Conservation (phyloP, 352 stramenopile genomes). For the Phytophthora fragariaefolia region DNA sequence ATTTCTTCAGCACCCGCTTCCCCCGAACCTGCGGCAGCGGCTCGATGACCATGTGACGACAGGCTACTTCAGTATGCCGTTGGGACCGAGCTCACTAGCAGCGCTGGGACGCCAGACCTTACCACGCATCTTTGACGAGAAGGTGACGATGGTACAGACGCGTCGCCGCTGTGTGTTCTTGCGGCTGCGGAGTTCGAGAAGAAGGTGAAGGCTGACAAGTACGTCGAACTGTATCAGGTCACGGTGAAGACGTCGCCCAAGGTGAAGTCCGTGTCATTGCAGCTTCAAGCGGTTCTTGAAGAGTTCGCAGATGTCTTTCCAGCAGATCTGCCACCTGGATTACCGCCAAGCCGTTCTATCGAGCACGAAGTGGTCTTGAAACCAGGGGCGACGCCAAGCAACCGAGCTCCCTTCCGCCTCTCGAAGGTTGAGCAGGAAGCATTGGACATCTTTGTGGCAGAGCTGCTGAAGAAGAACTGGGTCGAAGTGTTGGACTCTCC, state of each 20-base stretch:
- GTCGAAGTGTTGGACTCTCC: neutral
- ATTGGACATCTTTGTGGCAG: constrained; percentile 2
- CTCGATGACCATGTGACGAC: neutral
- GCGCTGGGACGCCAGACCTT: neutral
- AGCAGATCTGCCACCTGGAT: neutral
- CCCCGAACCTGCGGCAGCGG: neutral
- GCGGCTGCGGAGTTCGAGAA: neutral
- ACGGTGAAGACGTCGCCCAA: neutral
- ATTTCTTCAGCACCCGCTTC: neutral
- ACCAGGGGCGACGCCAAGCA: neutral
- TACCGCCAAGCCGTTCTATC: neutral
- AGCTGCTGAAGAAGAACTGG: constrained; percentile 6
- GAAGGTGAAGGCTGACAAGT: neutral
- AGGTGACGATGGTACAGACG: neutral
- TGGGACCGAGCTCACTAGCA: constrained; percentile 5
- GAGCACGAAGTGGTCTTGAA: constrained; percentile 3
- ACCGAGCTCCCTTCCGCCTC: neutral
- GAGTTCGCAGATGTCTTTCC: constrained; percentile 2
- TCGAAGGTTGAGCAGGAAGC: constrained; percentile 2
- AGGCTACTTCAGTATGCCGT: constrained; percentile 6
- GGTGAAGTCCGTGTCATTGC: neutral
- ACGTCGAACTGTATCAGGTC: constrained; percentile 1
- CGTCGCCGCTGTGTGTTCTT: neutral
- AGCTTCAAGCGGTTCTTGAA: neutral
- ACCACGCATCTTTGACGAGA: neutral